Evolutionary conservation across 2,329 filamentous ascomycete species (phyloP), one percentile per base, ranked within the genome.

Genomic region (Kalmusia sp.): DNA sequence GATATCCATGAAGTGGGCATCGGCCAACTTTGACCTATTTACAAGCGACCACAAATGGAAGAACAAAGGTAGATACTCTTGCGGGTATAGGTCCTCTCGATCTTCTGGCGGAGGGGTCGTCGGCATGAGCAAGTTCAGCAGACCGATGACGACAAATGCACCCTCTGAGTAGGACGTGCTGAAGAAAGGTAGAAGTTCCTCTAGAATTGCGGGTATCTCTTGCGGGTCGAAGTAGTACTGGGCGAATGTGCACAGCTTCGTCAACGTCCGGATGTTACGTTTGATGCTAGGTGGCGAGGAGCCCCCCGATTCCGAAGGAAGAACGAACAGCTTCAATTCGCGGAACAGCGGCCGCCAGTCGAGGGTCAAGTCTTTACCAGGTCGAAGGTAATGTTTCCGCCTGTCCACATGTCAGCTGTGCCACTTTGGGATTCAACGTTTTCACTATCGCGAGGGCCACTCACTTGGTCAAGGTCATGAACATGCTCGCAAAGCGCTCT

Each of bases 31-130:
- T 1, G 93, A 98, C 46, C 96, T 84, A 63, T 92, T 95, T 61
- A 98, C 87, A 35, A 98, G 82, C 1, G 93, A 95, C 95, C 95
- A 99, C 1, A 98, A 78, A 73, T 99, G 95, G 80, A 99, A 99
- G 64, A 96, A 89, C 0, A 93, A 96, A 3, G 95, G 95, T 30
- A 98, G 79, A 67, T 96, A 93, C 68, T 93, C 87, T 61, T 93
- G 88, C 1, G 95, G 93, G 63, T 92, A 87, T n/a, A 96, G 85
- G 63, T 92, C 86, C 27, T 82, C 80, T 63, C 89, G 85, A 25
- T 86, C 86, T 22, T 86, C 82, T 3, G 92, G 89, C 2, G 89
- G 86, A 1, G 92, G 87, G 30, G 87, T 86, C 6, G 93, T 97
- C 15, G 95, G 95, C 56, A 99, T 83, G 66, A 99, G 81, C 59